Base-by-base conservation (phyloP, 2,329 filamentous ascomycete genomes). In the Biscogniauxia marginata region DNA sequence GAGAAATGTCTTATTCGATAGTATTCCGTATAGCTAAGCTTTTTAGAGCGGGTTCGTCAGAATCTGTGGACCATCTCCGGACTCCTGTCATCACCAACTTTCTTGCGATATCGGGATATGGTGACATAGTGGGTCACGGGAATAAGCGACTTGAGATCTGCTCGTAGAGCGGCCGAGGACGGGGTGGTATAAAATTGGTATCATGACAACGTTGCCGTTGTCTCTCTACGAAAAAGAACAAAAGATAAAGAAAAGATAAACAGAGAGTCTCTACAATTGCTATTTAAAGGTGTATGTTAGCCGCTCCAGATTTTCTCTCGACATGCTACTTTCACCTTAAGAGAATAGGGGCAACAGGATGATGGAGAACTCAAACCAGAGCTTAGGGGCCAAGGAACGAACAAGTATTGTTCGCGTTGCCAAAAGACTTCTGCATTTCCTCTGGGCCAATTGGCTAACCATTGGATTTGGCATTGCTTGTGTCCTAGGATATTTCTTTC, bases 401-500 rank as follows among this genome's bases (percentile, higher is more conserved):
- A 52, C 50, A 52, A 62, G 47, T 39, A 13, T 34, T 43, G 11
- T 45, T 45, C 58, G 45, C 11, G 46, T 60, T 16, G 30, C 49
- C 43, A 67, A 61, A 46, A 55, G 45, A 45, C 44, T 63, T 46
- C 34, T 63, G 9, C 43, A 24, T 16, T 69, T 70, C 49, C 43
- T 68, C 34, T 55, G 60, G 46, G 65, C 59, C n/a, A 70, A 71
- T 39, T 70, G 68, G 69, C 60, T 70, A 11, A 65, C 67, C 18
- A 55, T 70, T 23, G 67, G 66, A 4, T 70, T 71, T 50, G 69
- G 68, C 4, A 44, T 70, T 18, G 68, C 65, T 49, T 65, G 65
- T 45, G 51, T 69, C 22, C 53, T 71, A n/a, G 69, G 65, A 45
- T 71, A 71, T 50, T 65, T 67, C 55, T 71, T 71, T 39, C 82